Evolutionary conservation across 2,329 filamentous ascomycete genomes (phyloP).

Genomic region (Xylaria multiplex): DNA sequence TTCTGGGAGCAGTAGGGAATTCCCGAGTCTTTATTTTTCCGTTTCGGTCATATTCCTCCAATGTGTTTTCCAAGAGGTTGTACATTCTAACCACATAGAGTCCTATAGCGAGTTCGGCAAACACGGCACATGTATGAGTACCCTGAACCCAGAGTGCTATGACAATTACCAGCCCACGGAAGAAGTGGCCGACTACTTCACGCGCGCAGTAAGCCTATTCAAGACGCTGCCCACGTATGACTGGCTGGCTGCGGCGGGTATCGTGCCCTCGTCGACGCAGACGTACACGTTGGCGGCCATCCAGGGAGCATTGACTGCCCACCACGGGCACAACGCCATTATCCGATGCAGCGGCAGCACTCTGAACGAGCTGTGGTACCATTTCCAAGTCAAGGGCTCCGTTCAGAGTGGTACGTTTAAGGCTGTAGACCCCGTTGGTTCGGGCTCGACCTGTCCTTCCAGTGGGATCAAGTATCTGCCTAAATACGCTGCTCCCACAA

Average conservation of each 20-base stretch:
- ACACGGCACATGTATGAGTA: slow-evolving; percentile 77
- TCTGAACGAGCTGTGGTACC: slow-evolving; percentile 68
- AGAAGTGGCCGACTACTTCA: slow-evolving; percentile 76
- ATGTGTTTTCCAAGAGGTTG: no score
- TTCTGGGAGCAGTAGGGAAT: slow-evolving; percentile 71
- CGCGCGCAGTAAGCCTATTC: slow-evolving; percentile 72
- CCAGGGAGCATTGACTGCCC: slow-evolving; percentile 64
- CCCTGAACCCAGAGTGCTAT: slow-evolving; percentile 74
- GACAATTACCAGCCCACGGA: slow-evolving; percentile 65
- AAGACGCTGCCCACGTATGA: slow-evolving; percentile 72
- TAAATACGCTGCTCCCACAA: slow-evolving; percentile 53
- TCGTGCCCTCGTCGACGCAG: slow-evolving; percentile 61
- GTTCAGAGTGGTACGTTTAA: slow-evolving; percentile 70
- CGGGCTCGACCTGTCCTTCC: slow-evolving; percentile 67
- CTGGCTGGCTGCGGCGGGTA: slow-evolving; percentile 69
- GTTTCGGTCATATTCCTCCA: not conserved
- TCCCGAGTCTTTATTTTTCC: not conserved
- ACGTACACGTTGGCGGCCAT: slow-evolving; percentile 71
- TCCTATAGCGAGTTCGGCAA: slow-evolving; percentile 70
- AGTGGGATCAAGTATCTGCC: slow-evolving; percentile 72
- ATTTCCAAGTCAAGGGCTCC: slow-evolving; percentile 69
- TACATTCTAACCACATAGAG: not conserved
- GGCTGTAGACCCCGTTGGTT: slow-evolving; percentile 62
- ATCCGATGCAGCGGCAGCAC: slow-evolving; percentile 62
- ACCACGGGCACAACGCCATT: slow-evolving; percentile 61